phyloP scores from a whole-genome alignment of 2,329 filamentous ascomycete species.

The Periconia digitata region DNA sequence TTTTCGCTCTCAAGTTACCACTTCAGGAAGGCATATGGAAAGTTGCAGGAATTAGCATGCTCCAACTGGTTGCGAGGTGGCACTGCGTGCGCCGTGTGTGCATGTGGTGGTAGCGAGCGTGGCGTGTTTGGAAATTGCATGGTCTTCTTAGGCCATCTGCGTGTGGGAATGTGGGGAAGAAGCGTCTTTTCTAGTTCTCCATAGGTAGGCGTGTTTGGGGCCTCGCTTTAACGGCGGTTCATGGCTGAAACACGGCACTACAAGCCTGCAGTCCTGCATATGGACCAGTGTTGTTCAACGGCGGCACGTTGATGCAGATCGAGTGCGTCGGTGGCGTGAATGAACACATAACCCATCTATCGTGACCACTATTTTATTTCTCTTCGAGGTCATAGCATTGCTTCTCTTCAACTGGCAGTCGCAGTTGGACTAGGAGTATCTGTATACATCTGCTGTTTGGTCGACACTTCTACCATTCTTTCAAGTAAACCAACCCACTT shows the following conservation, averaged over 20 bases:
- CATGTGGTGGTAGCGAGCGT: not conserved
- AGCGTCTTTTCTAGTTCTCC: too few species aligned
- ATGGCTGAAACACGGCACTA: not conserved
- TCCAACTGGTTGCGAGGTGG: not conserved
- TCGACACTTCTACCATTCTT: too few species aligned
- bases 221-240: not conserved
- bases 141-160: not conserved
- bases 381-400: too few species aligned
- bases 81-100: not conserved
- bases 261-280: not conserved
- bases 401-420: too few species aligned
- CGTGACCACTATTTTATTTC: too few species aligned
- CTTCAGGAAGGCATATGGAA: not conserved
- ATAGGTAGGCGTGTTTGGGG: not conserved
- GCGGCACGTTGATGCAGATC: not conserved
- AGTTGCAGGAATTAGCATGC: not conserved
- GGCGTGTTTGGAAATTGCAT: not conserved
- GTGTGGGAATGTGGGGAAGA: not conserved
- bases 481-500: not conserved
- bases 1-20: not conserved
- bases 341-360: too few species aligned
- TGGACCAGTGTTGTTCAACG: not conserved
- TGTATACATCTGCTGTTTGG: too few species aligned
- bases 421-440: too few species aligned
- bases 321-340: not conserved